Base-by-base conservation (phyloP, 257 asterid species). In the Knoxia roxburghii region DNA sequence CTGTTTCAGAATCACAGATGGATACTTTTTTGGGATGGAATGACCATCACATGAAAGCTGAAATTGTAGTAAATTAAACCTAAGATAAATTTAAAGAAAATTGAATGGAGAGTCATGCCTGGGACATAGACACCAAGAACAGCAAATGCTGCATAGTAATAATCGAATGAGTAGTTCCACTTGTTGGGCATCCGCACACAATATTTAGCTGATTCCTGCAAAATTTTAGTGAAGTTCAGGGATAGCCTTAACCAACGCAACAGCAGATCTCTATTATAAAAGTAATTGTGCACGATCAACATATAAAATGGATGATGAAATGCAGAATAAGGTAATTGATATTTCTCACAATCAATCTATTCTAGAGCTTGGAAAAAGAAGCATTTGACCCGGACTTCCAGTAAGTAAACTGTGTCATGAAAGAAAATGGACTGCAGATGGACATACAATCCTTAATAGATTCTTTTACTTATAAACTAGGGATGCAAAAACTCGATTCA, bases 121-220 rank as follows among this genome's bases (percentile, higher is more conserved):
- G 99, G 99, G 57, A 84, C 97, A 66, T 90, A 94, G 52, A 85
- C 27, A 4, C 76, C 97, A 13, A 94, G 87, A 32, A 71, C 72
- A 68, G 78, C 39, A 23, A 90, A 49, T 21, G 93, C 96, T 45
- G 59, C 74, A 48, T 78, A 90, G 55, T 80, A 87, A 79, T 88
- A 87, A 82, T 94, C 99, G 40, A 90, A 90, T 29, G 92, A 80
- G 70, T 76, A 86, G 80, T 94, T 94, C 86, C 78, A 84, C 70
- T 68, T 76, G 76, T 93, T 93, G 23, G 99, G 99, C 99, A 94
- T 86, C 79, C 83, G 67, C 21, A 94, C 0, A 63, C 88, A 77
- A 74, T 80, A 94, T 30, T 82, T 94, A 18, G 65, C 90, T 18
- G 89, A 74, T 61, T 76, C 89, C 86, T 81, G 73, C 57, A 67